These are phyloP conservation scores for Ceratobasidium sp. DNA, from an alignment of 1,284 basidiomycete species.

Conservation along the genomic window DNA sequence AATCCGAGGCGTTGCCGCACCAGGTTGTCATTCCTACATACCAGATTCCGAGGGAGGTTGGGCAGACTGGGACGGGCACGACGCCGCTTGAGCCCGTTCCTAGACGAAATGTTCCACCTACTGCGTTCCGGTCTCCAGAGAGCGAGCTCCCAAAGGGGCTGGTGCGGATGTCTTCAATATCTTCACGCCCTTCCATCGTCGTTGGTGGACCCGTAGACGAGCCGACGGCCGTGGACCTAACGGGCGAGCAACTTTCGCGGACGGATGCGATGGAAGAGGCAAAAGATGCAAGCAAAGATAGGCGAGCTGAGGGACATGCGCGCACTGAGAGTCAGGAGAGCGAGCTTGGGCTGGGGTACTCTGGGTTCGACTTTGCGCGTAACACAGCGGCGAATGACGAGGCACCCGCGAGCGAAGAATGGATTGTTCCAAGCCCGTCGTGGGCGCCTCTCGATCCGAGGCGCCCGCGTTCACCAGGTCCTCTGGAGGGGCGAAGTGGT, in stretches of 20 bases:
- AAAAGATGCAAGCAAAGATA: no score
- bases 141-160: not conserved
- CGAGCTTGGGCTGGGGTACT: constrained; percentile 30
- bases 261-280: not conserved
- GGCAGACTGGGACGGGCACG: not conserved
- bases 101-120: constrained; percentile 1
- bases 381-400: not conserved
- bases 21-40: constrained; percentile 22
- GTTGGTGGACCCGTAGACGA: not conserved
- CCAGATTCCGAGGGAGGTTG: constrained; percentile 21
- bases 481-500: not conserved
- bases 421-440: constrained; percentile 28
- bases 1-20: constrained; percentile 33
- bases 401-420: constrained; percentile 14
- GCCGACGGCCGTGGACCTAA: not conserved
- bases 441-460: constrained; percentile 33
- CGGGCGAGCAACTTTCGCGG: not conserved
- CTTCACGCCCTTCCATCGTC: constrained; percentile 2
- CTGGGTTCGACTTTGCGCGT: constrained; percentile 8
- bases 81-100: not conserved
- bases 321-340: constrained; percentile 7
- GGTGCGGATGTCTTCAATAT: not conserved
- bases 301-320: not conserved
- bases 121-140: constrained; percentile 1
- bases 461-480: constrained; percentile 3